Evolutionary conservation across 805 yeast species (phyloP), one percentile per base, ranked within the genome.

Genomic region (Saccharomycopsis microspora): DNA sequence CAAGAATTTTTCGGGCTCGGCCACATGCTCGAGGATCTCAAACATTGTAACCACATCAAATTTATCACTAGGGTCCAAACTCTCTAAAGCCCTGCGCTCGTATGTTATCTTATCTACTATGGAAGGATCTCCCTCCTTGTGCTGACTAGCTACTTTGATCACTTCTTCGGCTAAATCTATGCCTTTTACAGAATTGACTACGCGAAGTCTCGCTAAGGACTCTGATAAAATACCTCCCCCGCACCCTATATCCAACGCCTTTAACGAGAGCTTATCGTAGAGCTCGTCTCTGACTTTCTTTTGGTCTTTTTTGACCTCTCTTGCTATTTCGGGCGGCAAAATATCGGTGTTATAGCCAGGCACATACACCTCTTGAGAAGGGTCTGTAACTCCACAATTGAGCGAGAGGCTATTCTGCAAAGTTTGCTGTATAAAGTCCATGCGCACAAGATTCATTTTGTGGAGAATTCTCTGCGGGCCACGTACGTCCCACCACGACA

Each of bases 201-300:
- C 74, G 4, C 74, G 73, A 56, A 85, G 65, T 55, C 99, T 69
- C 0, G 95, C 96, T 59, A 93, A 63, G 0, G 90, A 80, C 60
- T 93, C 99, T 4, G 89, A 69, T 19, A 93, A 66, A 30, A 93
- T 80, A 0, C 98, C 99, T n/a, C 98, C 99, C 19, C 99, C 99
- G 62, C 98, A 93, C 1, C 99, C 99, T 46, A 93, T 79, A 60
- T 93, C 99, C 48, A 93, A 66, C 1, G 80, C 88, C 10, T 63
- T 61, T 45, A 78, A 66, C 42, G 71, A 65, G 5, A 43, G 37
- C 3, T 60, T 50, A 3, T 47, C 50, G 39, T 66, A 64, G 32
- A 65, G 57, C 36, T 64, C 64, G 6, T 68, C 70, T 48, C 75
- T 60, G 36, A 34, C 36, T 34, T 34, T 34, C 36, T n/a, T 8